Evolutionary conservation across 2,329 filamentous ascomycete genomes (phyloP).

Genomic region (Ophiocordyceps unilateralis): DNA sequence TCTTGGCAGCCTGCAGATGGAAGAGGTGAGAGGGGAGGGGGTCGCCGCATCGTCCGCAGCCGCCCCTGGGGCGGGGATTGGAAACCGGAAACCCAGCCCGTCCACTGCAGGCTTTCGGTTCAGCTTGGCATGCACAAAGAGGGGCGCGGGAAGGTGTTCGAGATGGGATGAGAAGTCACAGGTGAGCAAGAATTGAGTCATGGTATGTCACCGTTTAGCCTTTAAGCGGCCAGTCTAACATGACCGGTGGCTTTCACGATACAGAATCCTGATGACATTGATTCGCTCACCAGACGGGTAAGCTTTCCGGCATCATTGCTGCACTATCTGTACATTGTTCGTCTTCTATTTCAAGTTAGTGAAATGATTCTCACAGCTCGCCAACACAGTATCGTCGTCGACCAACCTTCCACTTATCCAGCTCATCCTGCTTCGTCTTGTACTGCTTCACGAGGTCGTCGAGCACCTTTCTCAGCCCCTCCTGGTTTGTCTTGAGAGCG

Average conservation of each 20-base stretch:
- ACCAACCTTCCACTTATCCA: slow-evolving; percentile 95
- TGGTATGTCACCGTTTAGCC: neutral
- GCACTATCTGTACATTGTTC: slow-evolving; percentile 76
- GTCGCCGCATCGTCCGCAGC: neutral
- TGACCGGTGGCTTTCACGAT: neutral
- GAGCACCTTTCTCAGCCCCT: slow-evolving; percentile 83
- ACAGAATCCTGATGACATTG: neutral
- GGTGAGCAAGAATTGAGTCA: neutral
- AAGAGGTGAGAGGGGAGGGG: neutral
- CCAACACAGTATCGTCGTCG: neutral
- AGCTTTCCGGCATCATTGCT: slow-evolving; percentile 35
- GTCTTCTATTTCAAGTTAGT: slow-evolving; percentile 46
- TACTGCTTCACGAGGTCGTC: slow-evolving; percentile 95
- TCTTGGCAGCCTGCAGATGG: neutral
- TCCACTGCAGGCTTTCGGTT: neutral
- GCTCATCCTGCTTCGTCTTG: slow-evolving; percentile 81
- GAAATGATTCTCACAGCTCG: neutral
- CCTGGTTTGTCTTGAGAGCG: slow-evolving; percentile 80
- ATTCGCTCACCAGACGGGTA: neutral
- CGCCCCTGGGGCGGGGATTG: neutral
- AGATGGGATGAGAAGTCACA: neutral
- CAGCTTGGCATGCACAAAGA: neutral
- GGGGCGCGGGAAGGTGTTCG: neutral
- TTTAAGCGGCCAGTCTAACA: neutral
- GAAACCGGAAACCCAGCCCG: neutral